These are phyloP conservation scores for Camillea tinctor DNA, from an alignment of 2,329 filamentous ascomycete genomes.

Conservation along the genomic window DNA sequence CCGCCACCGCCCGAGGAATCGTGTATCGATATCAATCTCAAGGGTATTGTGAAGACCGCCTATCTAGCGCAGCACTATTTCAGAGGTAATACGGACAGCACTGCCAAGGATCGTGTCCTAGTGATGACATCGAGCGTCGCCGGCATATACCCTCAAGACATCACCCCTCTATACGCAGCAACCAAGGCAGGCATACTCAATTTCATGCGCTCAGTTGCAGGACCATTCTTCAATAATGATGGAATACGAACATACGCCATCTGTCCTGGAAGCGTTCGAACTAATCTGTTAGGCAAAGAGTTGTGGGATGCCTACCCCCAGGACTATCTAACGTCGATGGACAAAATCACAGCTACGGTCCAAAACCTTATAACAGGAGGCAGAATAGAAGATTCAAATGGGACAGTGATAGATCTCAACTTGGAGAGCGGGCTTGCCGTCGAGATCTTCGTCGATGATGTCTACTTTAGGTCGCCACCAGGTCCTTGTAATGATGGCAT, in stretches of 20 bases:
- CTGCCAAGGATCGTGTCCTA: constrained; percentile 20
- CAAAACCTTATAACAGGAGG: constrained; percentile 26
- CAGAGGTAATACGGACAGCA: constrained; percentile 23
- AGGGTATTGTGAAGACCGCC: constrained; percentile 36
- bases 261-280: constrained; percentile 33
- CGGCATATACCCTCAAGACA: constrained; percentile 29
- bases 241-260: constrained; percentile 33
- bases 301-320: constrained; percentile 32
- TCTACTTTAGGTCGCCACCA: constrained; percentile 31
- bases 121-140: constrained; percentile 33
- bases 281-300: constrained; percentile 28
- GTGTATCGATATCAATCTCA: constrained; percentile 35
- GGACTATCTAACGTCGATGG: constrained; percentile 30
- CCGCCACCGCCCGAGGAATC: constrained; percentile 27
- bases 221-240: constrained; percentile 23
- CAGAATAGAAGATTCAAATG: constrained; percentile 24
- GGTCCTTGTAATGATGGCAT: constrained; percentile 28
- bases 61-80: constrained; percentile 44
- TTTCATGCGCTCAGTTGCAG: constrained; percentile 34
- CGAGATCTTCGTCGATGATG: constrained; percentile 31
- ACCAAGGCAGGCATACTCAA: constrained; percentile 34
- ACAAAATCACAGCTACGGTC: constrained; percentile 29
- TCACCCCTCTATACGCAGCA: constrained; percentile 33
- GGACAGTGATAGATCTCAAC: constrained; percentile 19
- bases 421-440: constrained; percentile 27